A percentile compares a stretch with the other conserved stretches of the same genome.
These are phyloP conservation scores for Neurospora sp. DNA, from an alignment of 2,329 filamentous ascomycete genomes.

Conservation along the genomic window DNA sequence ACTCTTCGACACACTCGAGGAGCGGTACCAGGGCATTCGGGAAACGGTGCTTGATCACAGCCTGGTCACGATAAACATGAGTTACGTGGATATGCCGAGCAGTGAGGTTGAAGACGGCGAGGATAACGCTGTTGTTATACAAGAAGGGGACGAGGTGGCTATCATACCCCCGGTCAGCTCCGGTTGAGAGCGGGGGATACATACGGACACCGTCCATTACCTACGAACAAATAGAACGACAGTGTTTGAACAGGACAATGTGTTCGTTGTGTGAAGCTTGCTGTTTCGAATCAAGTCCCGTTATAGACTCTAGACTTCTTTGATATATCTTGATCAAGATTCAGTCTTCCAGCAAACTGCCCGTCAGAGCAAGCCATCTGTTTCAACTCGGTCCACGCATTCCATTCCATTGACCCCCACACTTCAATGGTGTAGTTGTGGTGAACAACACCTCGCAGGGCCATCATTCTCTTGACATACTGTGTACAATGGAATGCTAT, in stretches of 20 bases:
- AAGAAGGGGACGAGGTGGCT: conserved; percentile 71
- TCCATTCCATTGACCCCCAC: background rate
- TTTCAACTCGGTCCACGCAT: background rate
- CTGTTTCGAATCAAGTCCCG: background rate
- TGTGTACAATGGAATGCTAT: background rate
- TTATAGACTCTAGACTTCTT: background rate
- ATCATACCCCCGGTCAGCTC: conserved; percentile 85
- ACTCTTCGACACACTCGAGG: conserved; percentile 59
- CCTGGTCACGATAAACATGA: conserved; percentile 68
- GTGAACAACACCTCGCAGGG: background rate
- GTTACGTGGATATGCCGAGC: conserved; percentile 63
- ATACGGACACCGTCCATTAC: background rate
- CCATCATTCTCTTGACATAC: background rate
- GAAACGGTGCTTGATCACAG: conserved; percentile 60
- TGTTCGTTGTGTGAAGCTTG: background rate
- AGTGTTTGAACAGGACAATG: background rate
- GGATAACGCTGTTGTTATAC: conserved; percentile 44
- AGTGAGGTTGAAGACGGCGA: conserved; percentile 28
- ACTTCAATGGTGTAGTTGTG: background rate
- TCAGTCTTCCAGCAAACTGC: background rate
- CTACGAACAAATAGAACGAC: background rate
- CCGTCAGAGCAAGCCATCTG: background rate
- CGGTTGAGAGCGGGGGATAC: conserved; percentile 38
- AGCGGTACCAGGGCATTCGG: conserved; percentile 58
- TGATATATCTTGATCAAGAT: background rate